These are phyloP conservation scores for Paramecium biaurelia DNA, from an alignment of 73 alveolate species.

Conservation along the genomic window DNA sequence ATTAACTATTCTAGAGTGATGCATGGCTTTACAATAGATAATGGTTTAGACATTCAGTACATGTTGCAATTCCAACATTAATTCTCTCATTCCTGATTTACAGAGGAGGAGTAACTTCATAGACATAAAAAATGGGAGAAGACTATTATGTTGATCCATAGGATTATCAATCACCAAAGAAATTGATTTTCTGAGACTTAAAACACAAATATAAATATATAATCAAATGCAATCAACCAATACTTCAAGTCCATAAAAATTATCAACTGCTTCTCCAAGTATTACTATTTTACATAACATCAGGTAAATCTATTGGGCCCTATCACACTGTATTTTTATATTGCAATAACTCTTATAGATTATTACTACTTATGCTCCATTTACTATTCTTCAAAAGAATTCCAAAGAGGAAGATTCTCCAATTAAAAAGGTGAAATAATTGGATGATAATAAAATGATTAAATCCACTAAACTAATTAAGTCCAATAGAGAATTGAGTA, in stretches of 20 bases:
- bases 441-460: neutral
- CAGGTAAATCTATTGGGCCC: constrained; percentile 18
- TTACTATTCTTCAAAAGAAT: neutral
- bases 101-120: neutral
- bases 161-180: constrained; percentile 15
- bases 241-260: neutral
- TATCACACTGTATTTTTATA: neutral
- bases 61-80: neutral
- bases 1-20: neutral
- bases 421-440: neutral
- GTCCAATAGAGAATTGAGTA: neutral
- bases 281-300: neutral
- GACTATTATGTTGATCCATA: constrained; percentile 9
- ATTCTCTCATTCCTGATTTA: neutral
- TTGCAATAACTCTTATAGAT: neutral
- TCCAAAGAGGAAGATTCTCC: neutral
- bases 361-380: neutral
- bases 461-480: neutral
- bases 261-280: neutral
- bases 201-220: neutral
- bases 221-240: neutral
- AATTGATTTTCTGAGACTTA: constrained; percentile 23
- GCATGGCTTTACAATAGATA: constrained; percentile 6
- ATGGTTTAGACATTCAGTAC: constrained; percentile 4
- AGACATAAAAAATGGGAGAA: neutral